A percentile compares a stretch with the other conserved stretches of the same genome.
Evolutionary conservation across 2,329 filamentous ascomycete genomes (phyloP).

Genomic region (Aphanocladium album): DNA sequence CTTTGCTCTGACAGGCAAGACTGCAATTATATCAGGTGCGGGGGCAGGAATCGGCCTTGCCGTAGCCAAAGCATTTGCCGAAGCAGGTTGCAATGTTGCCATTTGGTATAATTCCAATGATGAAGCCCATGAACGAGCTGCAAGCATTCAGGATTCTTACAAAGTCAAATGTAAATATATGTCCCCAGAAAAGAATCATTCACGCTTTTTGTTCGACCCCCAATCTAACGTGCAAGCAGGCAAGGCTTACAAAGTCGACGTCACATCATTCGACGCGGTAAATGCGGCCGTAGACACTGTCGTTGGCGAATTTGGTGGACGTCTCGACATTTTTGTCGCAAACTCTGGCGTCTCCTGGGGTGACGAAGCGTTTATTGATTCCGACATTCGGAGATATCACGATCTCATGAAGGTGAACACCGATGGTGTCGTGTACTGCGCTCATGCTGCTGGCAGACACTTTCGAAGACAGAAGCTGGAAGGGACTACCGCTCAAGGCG

Average conservation of each 20-base stretch:
- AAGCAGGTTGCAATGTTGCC: constrained; percentile 67
- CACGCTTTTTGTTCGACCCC: too few relatives aligned
- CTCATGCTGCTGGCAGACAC: constrained; percentile 62
- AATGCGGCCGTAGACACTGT: constrained; percentile 46
- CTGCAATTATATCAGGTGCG: constrained; percentile 64
- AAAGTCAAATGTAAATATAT: constrained; percentile 58
- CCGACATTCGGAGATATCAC: constrained; percentile 57
- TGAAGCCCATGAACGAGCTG: constrained; percentile 56
- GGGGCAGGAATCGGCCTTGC: constrained; percentile 62
- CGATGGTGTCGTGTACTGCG: constrained; percentile 74
- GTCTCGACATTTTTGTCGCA: constrained; percentile 73
- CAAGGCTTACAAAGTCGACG: constrained; percentile 58
- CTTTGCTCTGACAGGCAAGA: constrained; percentile 65
- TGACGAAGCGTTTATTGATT: constrained; percentile 62
- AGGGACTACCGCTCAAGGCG: constrained; percentile 57
- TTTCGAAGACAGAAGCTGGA: constrained; percentile 67
- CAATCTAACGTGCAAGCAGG: constrained; percentile 30
- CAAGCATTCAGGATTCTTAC: constrained; percentile 59
- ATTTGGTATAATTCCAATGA: constrained; percentile 70
- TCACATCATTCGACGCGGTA: constrained; percentile 49
- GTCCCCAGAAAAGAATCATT: background rate
- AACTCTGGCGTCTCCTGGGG: constrained; percentile 75
- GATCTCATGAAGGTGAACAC: constrained; percentile 67
- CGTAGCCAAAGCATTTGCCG: constrained; percentile 59
- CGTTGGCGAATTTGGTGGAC: constrained; percentile 63